Evolutionary conservation across 192 early-diverging fungal species (phyloP).

Genomic region (Jimgerdemannia lactiflua): DNA sequence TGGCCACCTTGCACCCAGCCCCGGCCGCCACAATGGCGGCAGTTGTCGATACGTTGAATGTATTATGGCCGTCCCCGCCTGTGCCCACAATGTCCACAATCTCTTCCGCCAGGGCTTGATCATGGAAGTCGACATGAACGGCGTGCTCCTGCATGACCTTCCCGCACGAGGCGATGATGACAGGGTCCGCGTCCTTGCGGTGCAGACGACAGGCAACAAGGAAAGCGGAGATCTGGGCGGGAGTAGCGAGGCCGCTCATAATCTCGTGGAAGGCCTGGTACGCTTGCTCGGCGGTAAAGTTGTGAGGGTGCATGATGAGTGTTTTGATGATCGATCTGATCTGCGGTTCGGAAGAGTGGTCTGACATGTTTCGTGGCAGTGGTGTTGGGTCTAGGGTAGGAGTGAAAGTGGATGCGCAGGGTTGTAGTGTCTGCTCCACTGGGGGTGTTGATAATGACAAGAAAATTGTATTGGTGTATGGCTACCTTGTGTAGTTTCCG

Average conservation of each 20-base stretch:
- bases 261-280: conserved; percentile 62
- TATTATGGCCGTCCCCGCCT: conserved; percentile 97
- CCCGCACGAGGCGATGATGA: conserved; percentile 78
- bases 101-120: conserved; percentile 36
- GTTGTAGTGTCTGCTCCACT: too few species aligned
- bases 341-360: not conserved
- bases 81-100: conserved; percentile 95
- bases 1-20: conserved; percentile 85
- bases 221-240: conserved; percentile 88
- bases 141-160: conserved; percentile 70
- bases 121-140: conserved; percentile 48
- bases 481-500: too few species aligned
- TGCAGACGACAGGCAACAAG: conserved; percentile 72
- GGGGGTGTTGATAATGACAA: too few species aligned
- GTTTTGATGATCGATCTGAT: conserved; percentile 62
- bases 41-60: conserved; percentile 96
- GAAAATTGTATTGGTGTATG: too few species aligned
- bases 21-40: conserved; percentile 90
- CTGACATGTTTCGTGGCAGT: not conserved
- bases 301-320: conserved; percentile 58
- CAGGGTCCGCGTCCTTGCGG: conserved; percentile 68
- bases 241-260: conserved; percentile 75
- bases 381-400: not conserved
- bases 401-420: too few species aligned
- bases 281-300: conserved; percentile 58